Evolutionary conservation across 2,329 filamentous ascomycete genomes (phyloP), one percentile per base, ranked within the genome.

Genomic region (Venturia asperata): DNA sequence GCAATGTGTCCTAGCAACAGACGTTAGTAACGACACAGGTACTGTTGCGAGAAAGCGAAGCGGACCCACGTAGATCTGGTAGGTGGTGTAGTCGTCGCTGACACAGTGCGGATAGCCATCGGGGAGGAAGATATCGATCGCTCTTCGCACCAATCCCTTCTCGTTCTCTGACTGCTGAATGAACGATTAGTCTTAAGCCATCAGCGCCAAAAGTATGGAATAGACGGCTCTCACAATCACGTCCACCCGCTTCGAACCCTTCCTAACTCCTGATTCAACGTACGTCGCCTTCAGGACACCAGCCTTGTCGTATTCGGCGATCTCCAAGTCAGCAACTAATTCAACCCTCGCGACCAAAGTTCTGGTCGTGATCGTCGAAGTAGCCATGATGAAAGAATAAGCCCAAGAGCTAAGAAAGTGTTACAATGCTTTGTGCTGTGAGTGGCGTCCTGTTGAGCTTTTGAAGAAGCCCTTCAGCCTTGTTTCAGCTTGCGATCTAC

Each of bases 391-490:
- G 30, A 37, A n/a, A 7, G 37, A 37, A n/a, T 27, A 58, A 58
- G 27, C 52, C 21, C 52, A 58, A 58, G 47, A 52, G 52, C 30
- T 56, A 56, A 56, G 24, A 7, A 37, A 30, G 34, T 19, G n/a
- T 5, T 58, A n/a, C 37, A 15, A 15, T 24, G 7, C n/a, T 15
- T 34, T 15, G 10, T n/a, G 24, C 37, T 37, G 52, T 58, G 52
- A 37, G 52, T n/a, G 52, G 24, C 52, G 37, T 58, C 19, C 27
- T 9, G 30, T 37, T 58, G 52, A 37, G 47, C 52, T 58, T 58
- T 37, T 58, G 52, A 58, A 58, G 52, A 58, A 58, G 52, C 52
- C 52, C 52, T 58, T 39, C 52, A 58, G 30, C 15, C 52, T 39
- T 10, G 52, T 58, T 58, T 58, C 52, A 58, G 27, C 52, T 58